phyloP scores from a whole-genome alignment of 441 rosid genomes.

The Adansonia rubrostipa region DNA sequence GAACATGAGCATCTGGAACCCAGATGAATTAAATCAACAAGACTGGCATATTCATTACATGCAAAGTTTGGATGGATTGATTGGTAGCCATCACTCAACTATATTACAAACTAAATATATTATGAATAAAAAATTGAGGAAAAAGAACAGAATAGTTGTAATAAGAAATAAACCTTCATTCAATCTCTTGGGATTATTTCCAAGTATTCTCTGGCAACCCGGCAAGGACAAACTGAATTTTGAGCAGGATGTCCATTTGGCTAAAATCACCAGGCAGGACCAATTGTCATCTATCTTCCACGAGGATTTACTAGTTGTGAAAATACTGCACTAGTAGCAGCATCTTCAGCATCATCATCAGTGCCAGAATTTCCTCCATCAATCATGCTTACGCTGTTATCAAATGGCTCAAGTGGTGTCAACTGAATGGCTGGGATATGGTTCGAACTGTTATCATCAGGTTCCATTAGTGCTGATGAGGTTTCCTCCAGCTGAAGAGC shows the following conservation, averaged over 20 bases:
- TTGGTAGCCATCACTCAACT: constrained; percentile 37
- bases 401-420: constrained; percentile 83
- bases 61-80: constrained; percentile 31
- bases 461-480: constrained; percentile 79
- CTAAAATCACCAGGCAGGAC: constrained; percentile 16
- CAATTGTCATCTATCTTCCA: constrained; percentile 61
- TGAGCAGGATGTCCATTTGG: constrained; percentile 28
- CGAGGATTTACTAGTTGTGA: constrained; percentile 98
- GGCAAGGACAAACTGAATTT: constrained; percentile 16
- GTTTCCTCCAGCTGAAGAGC: constrained; percentile 96
- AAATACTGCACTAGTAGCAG: constrained; percentile 90
- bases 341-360: constrained; percentile 85
- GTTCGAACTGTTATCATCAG: constrained; percentile 97
- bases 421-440: constrained; percentile 84
- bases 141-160: constrained; percentile 33
- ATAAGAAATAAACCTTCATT: constrained; percentile 36
- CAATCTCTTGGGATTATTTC: constrained; percentile 28
- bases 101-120: constrained; percentile 43
- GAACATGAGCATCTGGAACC: constrained; percentile 33
- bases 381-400: constrained; percentile 79
- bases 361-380: constrained; percentile 65
- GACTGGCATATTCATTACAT: constrained; percentile 29
- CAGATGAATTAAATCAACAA: constrained; percentile 42
- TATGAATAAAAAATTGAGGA: constrained; percentile 35
- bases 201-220: constrained; percentile 24